These are phyloP conservation scores for Magnolia changhungtana DNA, from an alignment of 164 flowering plant species.

Conservation along the genomic window DNA sequence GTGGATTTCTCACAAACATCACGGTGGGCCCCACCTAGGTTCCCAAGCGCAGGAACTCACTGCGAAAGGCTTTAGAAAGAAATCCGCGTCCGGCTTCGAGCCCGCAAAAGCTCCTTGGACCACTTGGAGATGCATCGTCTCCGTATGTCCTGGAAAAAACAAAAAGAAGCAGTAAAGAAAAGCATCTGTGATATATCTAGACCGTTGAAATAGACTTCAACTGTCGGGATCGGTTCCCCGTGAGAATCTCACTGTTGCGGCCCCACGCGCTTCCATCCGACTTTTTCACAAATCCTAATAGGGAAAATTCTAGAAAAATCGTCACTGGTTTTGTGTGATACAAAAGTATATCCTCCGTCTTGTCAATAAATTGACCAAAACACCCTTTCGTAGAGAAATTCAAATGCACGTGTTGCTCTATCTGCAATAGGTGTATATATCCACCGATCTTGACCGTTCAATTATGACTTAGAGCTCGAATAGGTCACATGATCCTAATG, in stretches of 20 bases:
- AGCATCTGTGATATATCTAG: neutral
- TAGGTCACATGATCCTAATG: no score
- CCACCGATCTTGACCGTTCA: no score
- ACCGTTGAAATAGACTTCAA: neutral
- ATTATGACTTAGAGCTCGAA: no score
- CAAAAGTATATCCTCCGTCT: neutral
- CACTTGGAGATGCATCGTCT: no score
- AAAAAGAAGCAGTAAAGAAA: no score
- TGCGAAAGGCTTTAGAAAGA: no score
- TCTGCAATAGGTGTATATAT: neutral
- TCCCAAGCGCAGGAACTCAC: no score
- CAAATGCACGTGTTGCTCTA: neutral
- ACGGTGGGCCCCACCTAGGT: no score
- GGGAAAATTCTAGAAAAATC: neutral
- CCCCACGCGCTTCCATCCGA: neutral
- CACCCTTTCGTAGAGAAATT: no score
- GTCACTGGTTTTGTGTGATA: neutral
- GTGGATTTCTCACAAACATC: no score
- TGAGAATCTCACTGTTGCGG: neutral
- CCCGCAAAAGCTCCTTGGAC: no score
- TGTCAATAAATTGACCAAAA: neutral
- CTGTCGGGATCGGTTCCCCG: neutral
- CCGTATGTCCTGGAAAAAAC: neutral
- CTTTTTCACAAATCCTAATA: constrained; percentile 2
- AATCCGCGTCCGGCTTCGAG: no score